Percentiles rank a stretch among this genome's conserved stretches.
Conservation (phyloP, 306 rosid genomes). For the Gynostemma pentaphyllum region DNA sequence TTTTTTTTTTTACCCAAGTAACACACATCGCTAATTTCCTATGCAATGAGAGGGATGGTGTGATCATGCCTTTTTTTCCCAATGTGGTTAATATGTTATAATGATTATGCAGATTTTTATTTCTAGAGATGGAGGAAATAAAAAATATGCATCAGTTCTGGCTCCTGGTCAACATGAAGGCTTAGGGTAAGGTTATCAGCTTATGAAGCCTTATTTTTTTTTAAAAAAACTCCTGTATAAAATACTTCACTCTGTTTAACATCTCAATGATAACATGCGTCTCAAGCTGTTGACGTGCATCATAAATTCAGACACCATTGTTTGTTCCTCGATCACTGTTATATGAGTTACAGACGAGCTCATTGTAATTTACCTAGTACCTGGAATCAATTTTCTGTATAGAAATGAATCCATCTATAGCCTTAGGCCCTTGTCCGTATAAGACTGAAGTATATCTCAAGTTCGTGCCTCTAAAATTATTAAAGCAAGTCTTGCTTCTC, state of each 20-base stretch:
- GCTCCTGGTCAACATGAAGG: constrained; percentile 99
- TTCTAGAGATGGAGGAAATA: constrained; percentile 88
- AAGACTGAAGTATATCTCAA: not conserved
- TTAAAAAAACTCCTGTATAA: not conserved
- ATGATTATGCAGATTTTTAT: constrained; percentile 65
- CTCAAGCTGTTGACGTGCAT: not conserved
- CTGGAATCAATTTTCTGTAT: not conserved
- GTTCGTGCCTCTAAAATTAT: not conserved
- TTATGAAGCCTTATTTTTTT: constrained; percentile 4
- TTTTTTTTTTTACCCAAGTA: not conserved
- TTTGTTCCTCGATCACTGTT: not conserved
- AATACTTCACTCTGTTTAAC: not conserved
- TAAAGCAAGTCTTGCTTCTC: not conserved
- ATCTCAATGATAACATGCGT: not conserved
- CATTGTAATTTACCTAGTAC: not conserved
- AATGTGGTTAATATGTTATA: constrained; percentile 15
- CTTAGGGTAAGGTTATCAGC: constrained; percentile 52
- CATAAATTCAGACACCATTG: not conserved
- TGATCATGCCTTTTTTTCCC: not conserved
- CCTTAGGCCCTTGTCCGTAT: not conserved
- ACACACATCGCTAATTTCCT: not conserved
- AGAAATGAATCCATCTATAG: not conserved
- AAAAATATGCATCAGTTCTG: constrained; percentile 81
- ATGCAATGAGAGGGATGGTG: not conserved
- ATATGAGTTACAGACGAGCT: not conserved